Conservation (phyloP, 139 green algal genomes). For the Gonium pectorale region DNA sequence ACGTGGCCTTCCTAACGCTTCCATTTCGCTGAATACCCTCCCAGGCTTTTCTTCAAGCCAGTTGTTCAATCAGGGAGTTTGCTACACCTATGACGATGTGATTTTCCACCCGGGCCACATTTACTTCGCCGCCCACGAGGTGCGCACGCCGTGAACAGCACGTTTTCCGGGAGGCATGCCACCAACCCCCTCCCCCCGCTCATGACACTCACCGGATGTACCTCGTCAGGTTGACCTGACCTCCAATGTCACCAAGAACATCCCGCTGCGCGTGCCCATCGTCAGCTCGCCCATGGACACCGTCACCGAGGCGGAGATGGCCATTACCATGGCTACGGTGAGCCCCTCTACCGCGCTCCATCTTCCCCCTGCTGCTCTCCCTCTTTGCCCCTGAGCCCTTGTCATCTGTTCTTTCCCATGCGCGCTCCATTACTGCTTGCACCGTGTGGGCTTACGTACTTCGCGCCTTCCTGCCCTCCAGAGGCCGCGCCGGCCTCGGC, state of each 20-base stretch:
- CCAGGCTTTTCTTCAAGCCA: conserved; percentile 76
- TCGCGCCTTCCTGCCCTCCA: too few relatives aligned
- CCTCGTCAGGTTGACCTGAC: conserved; percentile 85
- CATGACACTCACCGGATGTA: not conserved
- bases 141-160: conserved; percentile 37
- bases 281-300: conserved; percentile 98
- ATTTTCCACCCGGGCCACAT: conserved; percentile 99
- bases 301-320: conserved; percentile 97
- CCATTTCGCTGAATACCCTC: too few relatives aligned
- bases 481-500: too few relatives aligned
- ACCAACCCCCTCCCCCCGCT: too few relatives aligned
- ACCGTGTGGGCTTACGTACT: too few relatives aligned
- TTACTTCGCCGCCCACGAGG: conserved; percentile 94
- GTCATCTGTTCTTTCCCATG: too few relatives aligned
- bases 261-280: conserved; percentile 88
- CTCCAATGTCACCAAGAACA: conserved; percentile 86
- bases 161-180: conserved; percentile 5
- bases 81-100: conserved; percentile 99
- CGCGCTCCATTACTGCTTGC: too few relatives aligned
- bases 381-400: too few relatives aligned
- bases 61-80: conserved; percentile 89
- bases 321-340: conserved; percentile 94
- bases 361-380: too few relatives aligned
- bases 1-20: not conserved
- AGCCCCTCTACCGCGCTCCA: too few relatives aligned